Base-by-base conservation (phyloP, 352 stramenopile genomes). In the Pythium diclinum region DNA sequence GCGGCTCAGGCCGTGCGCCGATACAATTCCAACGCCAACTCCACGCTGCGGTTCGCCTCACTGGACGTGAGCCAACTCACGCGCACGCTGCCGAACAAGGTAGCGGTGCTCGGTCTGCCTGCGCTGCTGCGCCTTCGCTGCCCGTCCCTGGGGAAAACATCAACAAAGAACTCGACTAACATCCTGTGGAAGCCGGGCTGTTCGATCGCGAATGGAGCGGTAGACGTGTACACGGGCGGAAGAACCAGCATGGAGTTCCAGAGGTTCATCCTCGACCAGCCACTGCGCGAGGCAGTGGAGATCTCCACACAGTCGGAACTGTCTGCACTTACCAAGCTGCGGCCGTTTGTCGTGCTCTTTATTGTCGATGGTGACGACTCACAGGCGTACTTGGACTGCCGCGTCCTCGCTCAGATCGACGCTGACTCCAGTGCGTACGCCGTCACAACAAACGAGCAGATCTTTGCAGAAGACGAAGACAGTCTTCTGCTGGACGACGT, bases 221-320 rank as follows among this genome's bases (percentile, higher is more conserved):
- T 77, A 16, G 60, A 74, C 32, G 33, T 62, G 23, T 83, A 83
- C 68, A 62, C 38, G 11, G 73, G 73, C 30, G 71, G 73, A 6
- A 59, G 69, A 11, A 71, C 67, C 4, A 83, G 73, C 65, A 69
- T 69, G 34, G 73, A 80, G 57, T 60, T 83, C 44, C 75, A 77
- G 61, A 70, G 73, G 6, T 80, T 72, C 48, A 67, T 76, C 48
- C 59, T 77, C 13, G 67, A 64, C 11, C 36, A 72, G 49, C 73
- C 75, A 5, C 49, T 68, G 14, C 64, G 68, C 7, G 56, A 77
- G n/a, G 44, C 70, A 4, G 9, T 63, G 5, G 23, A 66, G 17
- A 13, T 83, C 17, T 25, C 28, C 2, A 63, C 70, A 6, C 60
- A 25, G 1, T 5, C 21, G 1, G 36, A 67, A 25, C 56, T 83